These are phyloP conservation scores for Neoboletus magnificus DNA, from an alignment of 768 basidiomycete genomes.

Conservation along the genomic window DNA sequence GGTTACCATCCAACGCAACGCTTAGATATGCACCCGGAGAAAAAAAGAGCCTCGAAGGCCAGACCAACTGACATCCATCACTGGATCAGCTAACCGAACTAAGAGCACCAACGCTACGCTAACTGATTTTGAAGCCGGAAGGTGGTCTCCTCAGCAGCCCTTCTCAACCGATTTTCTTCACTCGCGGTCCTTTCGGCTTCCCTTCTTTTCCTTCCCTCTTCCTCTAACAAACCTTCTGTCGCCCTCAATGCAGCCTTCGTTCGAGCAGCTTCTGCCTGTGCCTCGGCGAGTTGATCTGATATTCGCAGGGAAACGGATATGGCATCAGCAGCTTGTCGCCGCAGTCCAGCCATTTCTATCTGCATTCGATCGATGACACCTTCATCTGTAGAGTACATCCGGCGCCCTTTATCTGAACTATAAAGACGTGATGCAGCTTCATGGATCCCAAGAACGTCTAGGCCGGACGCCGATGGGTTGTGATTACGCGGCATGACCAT, in stretches of 20 bases:
- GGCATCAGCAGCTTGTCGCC: constrained; percentile 66
- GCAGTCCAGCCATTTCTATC: constrained; percentile 60
- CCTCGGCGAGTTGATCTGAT: constrained; percentile 67
- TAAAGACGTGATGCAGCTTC: constrained; percentile 42
- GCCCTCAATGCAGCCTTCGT: constrained; percentile 52
- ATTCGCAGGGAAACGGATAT: constrained; percentile 61
- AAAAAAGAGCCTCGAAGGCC: background rate
- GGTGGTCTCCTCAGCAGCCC: constrained; percentile 50
- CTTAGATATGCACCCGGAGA: background rate
- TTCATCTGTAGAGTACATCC: constrained; percentile 33
- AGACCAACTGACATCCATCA: background rate
- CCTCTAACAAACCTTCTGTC: constrained; percentile 57
- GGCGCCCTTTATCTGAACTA: constrained; percentile 31
- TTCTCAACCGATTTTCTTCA: constrained; percentile 46
- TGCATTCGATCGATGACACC: constrained; percentile 59
- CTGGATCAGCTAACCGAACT: background rate
- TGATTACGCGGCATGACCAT: constrained; percentile 45
- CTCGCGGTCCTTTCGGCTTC: constrained; percentile 54
- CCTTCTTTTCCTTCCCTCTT: constrained; percentile 54
- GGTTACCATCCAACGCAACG: background rate
- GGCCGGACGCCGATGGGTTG: constrained; percentile 37
- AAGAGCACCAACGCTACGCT: background rate
- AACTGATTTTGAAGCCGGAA: constrained; percentile 32
- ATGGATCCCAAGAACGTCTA: constrained; percentile 35
- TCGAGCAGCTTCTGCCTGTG: constrained; percentile 57